phyloP scores from a whole-genome alignment of 805 yeast genomes.

The Lachancea sp. region DNA sequence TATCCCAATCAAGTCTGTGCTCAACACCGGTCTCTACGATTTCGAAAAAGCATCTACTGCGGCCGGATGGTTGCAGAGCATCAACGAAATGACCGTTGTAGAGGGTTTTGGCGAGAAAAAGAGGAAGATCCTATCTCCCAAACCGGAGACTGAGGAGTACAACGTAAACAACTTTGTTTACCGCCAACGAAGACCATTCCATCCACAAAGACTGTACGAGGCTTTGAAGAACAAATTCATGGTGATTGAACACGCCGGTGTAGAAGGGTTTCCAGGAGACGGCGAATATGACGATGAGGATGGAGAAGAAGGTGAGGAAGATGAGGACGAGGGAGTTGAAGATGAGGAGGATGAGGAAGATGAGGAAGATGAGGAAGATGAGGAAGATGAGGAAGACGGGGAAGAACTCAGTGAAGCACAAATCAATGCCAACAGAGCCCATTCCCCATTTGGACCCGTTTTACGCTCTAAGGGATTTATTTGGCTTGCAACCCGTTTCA shows the following conservation, averaged over 20 bases:
- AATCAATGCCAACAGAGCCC: slow-evolving; percentile 32
- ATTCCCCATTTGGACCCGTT: slow-evolving; percentile 34
- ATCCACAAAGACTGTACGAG: slow-evolving; percentile 38
- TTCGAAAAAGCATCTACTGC: slow-evolving; percentile 39
- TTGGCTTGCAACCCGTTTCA: slow-evolving; percentile 39
- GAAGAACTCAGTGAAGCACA: slow-evolving; percentile 31
- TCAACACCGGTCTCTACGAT: slow-evolving; percentile 35
- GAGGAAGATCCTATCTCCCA: slow-evolving; percentile 31
- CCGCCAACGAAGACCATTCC: slow-evolving; percentile 38
- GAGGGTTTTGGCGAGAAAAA: slow-evolving; percentile 29
- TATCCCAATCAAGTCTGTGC: slow-evolving; percentile 32
- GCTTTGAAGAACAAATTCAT: slow-evolving; percentile 35
- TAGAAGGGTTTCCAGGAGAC: slow-evolving; percentile 29
- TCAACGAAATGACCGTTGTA: slow-evolving; percentile 35
- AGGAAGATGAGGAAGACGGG: slow-evolving; percentile 28
- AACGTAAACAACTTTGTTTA: slow-evolving; percentile 41
- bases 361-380: slow-evolving; percentile 25
- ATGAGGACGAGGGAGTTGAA: slow-evolving; percentile 16
- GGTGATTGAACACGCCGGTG: slow-evolving; percentile 39
- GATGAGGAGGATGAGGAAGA: slow-evolving; percentile 29
- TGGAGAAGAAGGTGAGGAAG: slow-evolving; percentile 26
- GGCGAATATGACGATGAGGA: slow-evolving; percentile 29
- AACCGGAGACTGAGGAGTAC: slow-evolving; percentile 43
- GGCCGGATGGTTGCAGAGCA: slow-evolving; percentile 42
- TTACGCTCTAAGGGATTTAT: slow-evolving; percentile 40